Conservation (phyloP, 331 rosid species). For the Rosa hybrid region DNA sequence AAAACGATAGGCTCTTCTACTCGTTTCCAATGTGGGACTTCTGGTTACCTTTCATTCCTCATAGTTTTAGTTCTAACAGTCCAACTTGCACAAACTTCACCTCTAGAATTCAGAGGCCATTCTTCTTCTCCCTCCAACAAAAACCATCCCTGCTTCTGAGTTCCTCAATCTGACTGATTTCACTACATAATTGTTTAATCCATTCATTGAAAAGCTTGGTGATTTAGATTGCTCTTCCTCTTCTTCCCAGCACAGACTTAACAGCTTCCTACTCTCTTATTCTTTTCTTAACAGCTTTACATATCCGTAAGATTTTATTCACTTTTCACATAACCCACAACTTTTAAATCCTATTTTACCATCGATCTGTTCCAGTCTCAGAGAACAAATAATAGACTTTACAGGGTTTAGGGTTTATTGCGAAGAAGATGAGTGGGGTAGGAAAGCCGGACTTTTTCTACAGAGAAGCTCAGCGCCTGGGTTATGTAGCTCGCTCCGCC, state of each 20-base stretch:
- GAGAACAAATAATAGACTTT: not conserved
- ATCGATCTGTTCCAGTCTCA: not conserved
- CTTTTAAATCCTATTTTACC: not conserved
- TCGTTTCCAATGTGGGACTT: not conserved
- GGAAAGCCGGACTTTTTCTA: constrained; percentile 89
- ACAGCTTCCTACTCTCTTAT: not conserved
- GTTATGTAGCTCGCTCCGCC: constrained; percentile 94
- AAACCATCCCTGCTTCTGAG: too few species aligned
- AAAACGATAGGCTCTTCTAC: not conserved
- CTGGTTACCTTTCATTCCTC: not conserved
- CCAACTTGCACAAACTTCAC: not conserved
- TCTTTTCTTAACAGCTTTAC: not conserved
- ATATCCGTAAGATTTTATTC: not conserved
- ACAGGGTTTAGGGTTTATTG: constrained; percentile 18
- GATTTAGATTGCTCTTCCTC: too few species aligned
- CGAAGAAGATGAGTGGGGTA: constrained; percentile 49
- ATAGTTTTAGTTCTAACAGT: not conserved
- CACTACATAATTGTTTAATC: too few species aligned
- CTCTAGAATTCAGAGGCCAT: too few species aligned
- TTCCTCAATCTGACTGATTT: too few species aligned
- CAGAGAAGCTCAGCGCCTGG: constrained; percentile 95
- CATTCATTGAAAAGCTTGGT: too few species aligned
- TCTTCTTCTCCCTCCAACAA: too few species aligned
- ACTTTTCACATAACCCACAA: not conserved
- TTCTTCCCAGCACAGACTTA: not conserved